phyloP scores from a whole-genome alignment of 1,139 yeast species.

The Geotrichum carabidarum region DNA sequence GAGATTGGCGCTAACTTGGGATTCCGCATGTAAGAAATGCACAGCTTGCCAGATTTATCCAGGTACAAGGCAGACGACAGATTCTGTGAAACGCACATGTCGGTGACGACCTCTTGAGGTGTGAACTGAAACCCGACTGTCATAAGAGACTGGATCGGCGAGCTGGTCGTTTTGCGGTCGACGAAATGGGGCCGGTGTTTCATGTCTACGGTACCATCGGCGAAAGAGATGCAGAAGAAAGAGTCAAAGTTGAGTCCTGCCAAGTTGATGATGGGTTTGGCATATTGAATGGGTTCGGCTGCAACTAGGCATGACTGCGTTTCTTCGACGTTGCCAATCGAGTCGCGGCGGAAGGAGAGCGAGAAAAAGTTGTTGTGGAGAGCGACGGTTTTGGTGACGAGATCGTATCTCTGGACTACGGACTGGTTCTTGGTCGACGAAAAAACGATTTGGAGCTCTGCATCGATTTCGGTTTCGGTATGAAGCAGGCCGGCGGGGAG shows the following conservation, averaged over 20 bases:
- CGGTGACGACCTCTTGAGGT: slow-evolving; percentile 40
- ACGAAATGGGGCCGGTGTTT: slow-evolving; percentile 22
- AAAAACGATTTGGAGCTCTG: slow-evolving; percentile 40
- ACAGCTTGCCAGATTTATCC: slow-evolving; percentile 21
- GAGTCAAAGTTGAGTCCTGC: slow-evolving; percentile 27
- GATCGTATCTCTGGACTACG: slow-evolving; percentile 27
- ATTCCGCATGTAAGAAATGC: slow-evolving; percentile 23
- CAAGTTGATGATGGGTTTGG: slow-evolving; percentile 20
- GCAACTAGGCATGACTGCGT: slow-evolving; percentile 12
- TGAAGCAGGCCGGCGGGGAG: slow-evolving; percentile 28
- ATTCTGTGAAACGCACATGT: slow-evolving; percentile 54
- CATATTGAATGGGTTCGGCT: slow-evolving; percentile 6
- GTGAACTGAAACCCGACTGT: slow-evolving; percentile 55
- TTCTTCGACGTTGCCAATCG: slow-evolving; percentile 5
- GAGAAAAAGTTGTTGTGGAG: slow-evolving; percentile 31
- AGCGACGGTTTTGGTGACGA: slow-evolving; percentile 33
- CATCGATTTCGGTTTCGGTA: slow-evolving; percentile 35
- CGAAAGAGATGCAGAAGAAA: slow-evolving; percentile 23
- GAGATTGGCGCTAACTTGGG: slow-evolving; percentile 15
- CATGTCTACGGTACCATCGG: slow-evolving; percentile 28
- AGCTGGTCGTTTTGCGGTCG: slow-evolving; percentile 17
- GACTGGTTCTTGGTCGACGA: slow-evolving; percentile 24
- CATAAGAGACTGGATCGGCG: slow-evolving; percentile 43
- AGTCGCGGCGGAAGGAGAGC: slow-evolving; percentile 23
- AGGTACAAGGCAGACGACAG: slow-evolving; percentile 47